A percentile compares a stretch with the other conserved stretches of the same genome.
phyloP scores from a whole-genome alignment of 1,139 yeast species.

The Lodderomyces beijingensis region DNA sequence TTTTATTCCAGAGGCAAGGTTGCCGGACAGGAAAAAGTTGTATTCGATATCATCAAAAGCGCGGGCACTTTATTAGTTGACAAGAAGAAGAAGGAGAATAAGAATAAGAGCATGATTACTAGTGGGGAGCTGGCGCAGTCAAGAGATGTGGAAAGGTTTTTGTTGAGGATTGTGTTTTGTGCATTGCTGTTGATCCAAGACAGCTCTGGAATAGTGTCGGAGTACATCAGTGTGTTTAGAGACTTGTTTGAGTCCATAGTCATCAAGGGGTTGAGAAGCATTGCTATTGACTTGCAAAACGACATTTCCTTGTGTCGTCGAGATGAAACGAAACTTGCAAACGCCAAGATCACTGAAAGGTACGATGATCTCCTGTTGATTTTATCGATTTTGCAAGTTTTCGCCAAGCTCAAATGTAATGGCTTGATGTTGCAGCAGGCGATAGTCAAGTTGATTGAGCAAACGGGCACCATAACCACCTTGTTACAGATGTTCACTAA shows the following conservation, averaged over 20 bases:
- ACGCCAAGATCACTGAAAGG: conserved; percentile 33
- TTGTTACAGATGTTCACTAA: conserved; percentile 65
- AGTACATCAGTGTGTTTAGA: conserved; percentile 45
- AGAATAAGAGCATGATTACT: conserved; percentile 17
- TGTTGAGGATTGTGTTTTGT: conserved; percentile 54
- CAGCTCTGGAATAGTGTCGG: conserved; percentile 27
- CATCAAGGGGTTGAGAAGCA: conserved; percentile 52
- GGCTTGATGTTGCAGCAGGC: conserved; percentile 39
- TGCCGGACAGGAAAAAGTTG: conserved; percentile 21
- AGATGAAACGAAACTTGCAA: conserved; percentile 23
- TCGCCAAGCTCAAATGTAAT: conserved; percentile 47
- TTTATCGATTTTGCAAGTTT: conserved; percentile 57
- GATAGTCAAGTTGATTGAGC: conserved; percentile 51
- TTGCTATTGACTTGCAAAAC: conserved; percentile 55
- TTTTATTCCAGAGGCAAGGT: conserved; percentile 28
- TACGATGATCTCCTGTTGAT: conserved; percentile 65
- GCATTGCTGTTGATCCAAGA: conserved; percentile 36
- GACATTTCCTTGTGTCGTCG: conserved; percentile 37
- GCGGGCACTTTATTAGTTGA: conserved; percentile 44
- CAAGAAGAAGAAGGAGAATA: conserved; percentile 30
- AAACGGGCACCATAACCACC: conserved; percentile 58
- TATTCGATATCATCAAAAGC: conserved; percentile 38
- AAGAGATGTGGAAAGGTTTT: conserved; percentile 50
- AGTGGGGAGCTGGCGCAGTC: conserved; percentile 35
- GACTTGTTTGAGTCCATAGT: conserved; percentile 57